phyloP scores from a whole-genome alignment of 208 protist genomes.

The Vickermania ingenoplastis region DNA sequence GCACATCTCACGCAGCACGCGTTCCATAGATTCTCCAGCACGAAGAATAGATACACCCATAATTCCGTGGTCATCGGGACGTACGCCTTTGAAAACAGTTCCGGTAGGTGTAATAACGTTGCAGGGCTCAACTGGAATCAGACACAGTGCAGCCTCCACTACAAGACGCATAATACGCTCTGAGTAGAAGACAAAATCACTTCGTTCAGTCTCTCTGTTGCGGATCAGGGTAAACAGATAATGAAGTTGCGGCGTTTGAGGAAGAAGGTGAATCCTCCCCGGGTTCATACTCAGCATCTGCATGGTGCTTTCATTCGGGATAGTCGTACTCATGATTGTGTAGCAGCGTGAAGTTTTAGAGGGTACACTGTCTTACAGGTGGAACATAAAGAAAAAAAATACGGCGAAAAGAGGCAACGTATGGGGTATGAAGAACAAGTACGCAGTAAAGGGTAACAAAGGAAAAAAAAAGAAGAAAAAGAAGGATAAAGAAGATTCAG shows the following conservation, averaged over 20 bases:
- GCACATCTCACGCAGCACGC: slow-evolving; percentile 88
- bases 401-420: slow-evolving; percentile 9
- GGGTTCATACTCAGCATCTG: slow-evolving; percentile 62
- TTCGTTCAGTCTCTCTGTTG: slow-evolving; percentile 76
- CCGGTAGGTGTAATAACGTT: slow-evolving; percentile 91
- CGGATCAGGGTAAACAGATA: slow-evolving; percentile 94
- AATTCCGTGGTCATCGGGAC: slow-evolving; percentile 70
- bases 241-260: slow-evolving; percentile 84
- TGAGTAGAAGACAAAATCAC: slow-evolving; percentile 96
- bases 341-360: slow-evolving; percentile 8
- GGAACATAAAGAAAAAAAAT: slow-evolving; percentile 5
- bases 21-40: slow-evolving; percentile 96
- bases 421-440: slow-evolving; percentile 8
- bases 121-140: slow-evolving; percentile 77
- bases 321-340: slow-evolving; percentile 11
- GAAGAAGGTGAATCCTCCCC: slow-evolving; percentile 49
- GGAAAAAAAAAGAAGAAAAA: too few relatives aligned
- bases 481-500: too few relatives aligned
- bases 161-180: slow-evolving; percentile 94
- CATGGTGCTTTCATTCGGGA: slow-evolving; percentile 22
- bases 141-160: slow-evolving; percentile 85
- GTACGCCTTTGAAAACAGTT: slow-evolving; percentile 58
- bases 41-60: slow-evolving; percentile 96
- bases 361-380: background rate
- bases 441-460: too few relatives aligned